A percentile compares a stretch with the other conserved stretches of the same genome.
Evolutionary conservation across 306 rosid genomes (phyloP).

Genomic region (Quercus gilva): DNA sequence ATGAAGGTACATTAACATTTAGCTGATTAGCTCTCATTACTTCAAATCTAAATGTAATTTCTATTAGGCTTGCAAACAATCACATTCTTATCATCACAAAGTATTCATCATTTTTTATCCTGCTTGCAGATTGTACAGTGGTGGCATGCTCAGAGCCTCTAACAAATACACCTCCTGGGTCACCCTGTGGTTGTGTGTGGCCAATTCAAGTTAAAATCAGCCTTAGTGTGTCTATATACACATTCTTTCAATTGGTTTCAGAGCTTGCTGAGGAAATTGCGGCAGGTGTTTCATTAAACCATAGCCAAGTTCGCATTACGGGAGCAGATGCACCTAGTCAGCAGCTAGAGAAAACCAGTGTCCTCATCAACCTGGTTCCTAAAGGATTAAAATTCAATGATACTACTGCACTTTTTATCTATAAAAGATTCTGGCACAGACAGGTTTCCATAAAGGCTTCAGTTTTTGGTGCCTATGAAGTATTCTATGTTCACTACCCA

Average conservation of each 20-base stretch:
- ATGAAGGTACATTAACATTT: conserved; percentile 47
- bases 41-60: conserved; percentile 5
- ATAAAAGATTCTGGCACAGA: conserved; percentile 67
- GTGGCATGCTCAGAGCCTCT: conserved; percentile 81
- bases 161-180: conserved; percentile 77
- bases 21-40: conserved; percentile 6
- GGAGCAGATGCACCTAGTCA: conserved; percentile 85
- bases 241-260: conserved; percentile 70
- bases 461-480: conserved; percentile 73
- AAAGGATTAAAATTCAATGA: conserved; percentile 60
- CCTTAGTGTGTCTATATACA: conserved; percentile 60
- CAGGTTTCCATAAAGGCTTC: conserved; percentile 59
- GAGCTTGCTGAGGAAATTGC: conserved; percentile 81
- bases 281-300: conserved; percentile 59
- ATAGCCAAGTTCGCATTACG: conserved; percentile 84
- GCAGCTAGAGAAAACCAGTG: conserved; percentile 72
- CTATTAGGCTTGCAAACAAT: background rate
- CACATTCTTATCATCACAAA: conserved; percentile 13
- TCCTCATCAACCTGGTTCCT: conserved; percentile 79
- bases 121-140: conserved; percentile 62
- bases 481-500: conserved; percentile 75
- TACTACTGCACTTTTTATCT: conserved; percentile 53
- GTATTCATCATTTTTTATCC: conserved; percentile 9
- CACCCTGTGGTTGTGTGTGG: conserved; percentile 82
- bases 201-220: conserved; percentile 83